Evolutionary conservation across 345 rosid species (phyloP), one percentile per base, ranked within the genome.

Genomic region (Toxicodendron radicans): DNA sequence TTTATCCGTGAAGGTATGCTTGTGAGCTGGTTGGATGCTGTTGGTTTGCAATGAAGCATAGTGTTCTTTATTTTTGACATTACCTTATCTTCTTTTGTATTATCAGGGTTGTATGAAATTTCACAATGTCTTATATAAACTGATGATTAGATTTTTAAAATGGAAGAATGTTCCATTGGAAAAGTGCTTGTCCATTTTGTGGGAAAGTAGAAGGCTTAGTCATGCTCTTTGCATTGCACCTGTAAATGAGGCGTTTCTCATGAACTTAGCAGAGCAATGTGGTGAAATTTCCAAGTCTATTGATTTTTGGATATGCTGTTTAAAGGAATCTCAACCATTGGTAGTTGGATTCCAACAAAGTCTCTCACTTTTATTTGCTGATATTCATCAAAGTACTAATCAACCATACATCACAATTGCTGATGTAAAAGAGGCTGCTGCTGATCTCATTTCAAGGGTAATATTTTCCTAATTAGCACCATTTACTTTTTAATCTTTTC

Each of bases 141-240:
- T 95, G 76, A 78, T 95, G 64, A 74, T 86, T 63, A 85, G 86
- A 70, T 66, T 87, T 56, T 87, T 80, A 72, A 75, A 85, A 71
- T 78, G 74, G 75, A 91, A 87, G 83, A 80, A 83, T 68, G 61
- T 89, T 74, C 81, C 84, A 62, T 16, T 76, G 68, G 92, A 82
- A 85, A 90, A 72, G 81, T 89, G 86, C 68, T 46, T 93, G 78
- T 76, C 89, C 73, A 76, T 78, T 76, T 76, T 92, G 52, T 91
- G 97, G 98, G 94, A 85, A 78, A 79, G 85, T 79, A 87, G 98
- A 85, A 89, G 98, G 83, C 89, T 91, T 52, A 85, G 87, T 77
- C 99, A 95, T 81, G 90, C 92, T 17, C 90, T 95, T 72, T 95
- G 98, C 79, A 79, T 79, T 74, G 83, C 97, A 70, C 96, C 98